Conservation (phyloP, 345 rosid species). For the Eucalyptus sp. region DNA sequence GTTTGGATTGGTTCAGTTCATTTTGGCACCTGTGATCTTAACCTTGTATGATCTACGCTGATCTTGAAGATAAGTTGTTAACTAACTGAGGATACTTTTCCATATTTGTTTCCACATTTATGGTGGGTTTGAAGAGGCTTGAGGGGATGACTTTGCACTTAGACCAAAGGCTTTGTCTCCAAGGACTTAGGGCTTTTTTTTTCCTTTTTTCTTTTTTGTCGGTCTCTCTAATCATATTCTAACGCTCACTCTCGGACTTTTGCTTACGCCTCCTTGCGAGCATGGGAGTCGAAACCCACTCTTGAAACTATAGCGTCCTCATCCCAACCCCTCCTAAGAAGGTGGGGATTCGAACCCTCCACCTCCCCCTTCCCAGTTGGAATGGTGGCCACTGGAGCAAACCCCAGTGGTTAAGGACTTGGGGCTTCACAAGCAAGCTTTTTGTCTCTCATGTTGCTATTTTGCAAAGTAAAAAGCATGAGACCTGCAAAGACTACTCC, state of each 20-base stretch:
- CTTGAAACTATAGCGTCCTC: too few relatives aligned
- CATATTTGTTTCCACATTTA: background rate
- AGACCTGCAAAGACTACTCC: background rate
- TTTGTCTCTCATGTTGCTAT: background rate
- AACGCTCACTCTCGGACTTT: too few relatives aligned
- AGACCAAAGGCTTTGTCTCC: background rate
- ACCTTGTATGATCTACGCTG: background rate
- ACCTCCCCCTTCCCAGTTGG: too few relatives aligned
- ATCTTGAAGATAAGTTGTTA: background rate
- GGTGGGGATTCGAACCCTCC: too few relatives aligned
- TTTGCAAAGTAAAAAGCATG: background rate
- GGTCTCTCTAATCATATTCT: too few relatives aligned
- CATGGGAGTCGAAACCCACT: too few relatives aligned
- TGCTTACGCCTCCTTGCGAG: too few relatives aligned
- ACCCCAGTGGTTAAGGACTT: background rate
- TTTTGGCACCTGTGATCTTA: background rate
- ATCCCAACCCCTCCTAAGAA: too few relatives aligned
- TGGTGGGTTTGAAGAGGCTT: background rate
- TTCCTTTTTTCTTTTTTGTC: too few relatives aligned
- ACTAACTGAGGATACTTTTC: background rate
- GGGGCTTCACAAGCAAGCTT: background rate
- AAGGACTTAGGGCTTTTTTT: background rate
- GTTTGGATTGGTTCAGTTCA: too few relatives aligned
- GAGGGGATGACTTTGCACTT: background rate
- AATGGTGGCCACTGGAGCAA: too few relatives aligned